Evolutionary conservation across 495 filamentous ascomycete species (phyloP), one percentile per base, ranked within the genome.

Genomic region (Penicillium diatomitis): DNA sequence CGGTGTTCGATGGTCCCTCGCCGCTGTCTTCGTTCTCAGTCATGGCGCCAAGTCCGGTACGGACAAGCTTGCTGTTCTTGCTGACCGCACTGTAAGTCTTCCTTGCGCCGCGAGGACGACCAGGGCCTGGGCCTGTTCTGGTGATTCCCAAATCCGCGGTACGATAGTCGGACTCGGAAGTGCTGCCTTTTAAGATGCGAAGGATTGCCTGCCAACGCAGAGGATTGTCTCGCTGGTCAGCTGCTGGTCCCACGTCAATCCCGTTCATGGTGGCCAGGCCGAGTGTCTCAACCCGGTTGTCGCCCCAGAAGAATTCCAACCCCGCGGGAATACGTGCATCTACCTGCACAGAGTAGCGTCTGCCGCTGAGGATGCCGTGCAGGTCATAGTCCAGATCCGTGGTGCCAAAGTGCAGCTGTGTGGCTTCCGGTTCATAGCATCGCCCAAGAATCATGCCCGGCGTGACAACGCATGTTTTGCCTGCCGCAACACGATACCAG

Each of bases 251-350:
- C 12, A 74, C 68, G 8, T 79, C 73, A 3, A 69, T 47, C 0
- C 76, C 75, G 50, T 80, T 81, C 7, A 81, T 60, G 10, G 68
- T 68, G 20, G 75, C 69, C 8, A 83, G 44, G 31, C 73, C 77
- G 4, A 83, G 69, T 0, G 76, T 74, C 37, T 82, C 70, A 0
- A 70, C 69, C 3, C 80, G 68, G 40, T 64, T 67, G 41, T 82
- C 77, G 11, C 69, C 75, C 77, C 78, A 82, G 59, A 76, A 78
- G 76, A 76, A 81, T 3, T 56, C 50, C n/a, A 68, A 63, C 4
- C 57, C 64, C 5, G 57, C 41, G 0, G 60, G 52, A 31, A 81
- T 77, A 7, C 77, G 75, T 0, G 52, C 46, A 34, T 82, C 78
- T 5, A 65, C 58, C 32, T 60, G 46, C 5, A 56, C 37, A 0